Percentiles rank a stretch among this genome's conserved stretches.
These are phyloP conservation scores for Rutstroemia sp. DNA, from an alignment of 2,329 filamentous ascomycete species.

Conservation along the genomic window DNA sequence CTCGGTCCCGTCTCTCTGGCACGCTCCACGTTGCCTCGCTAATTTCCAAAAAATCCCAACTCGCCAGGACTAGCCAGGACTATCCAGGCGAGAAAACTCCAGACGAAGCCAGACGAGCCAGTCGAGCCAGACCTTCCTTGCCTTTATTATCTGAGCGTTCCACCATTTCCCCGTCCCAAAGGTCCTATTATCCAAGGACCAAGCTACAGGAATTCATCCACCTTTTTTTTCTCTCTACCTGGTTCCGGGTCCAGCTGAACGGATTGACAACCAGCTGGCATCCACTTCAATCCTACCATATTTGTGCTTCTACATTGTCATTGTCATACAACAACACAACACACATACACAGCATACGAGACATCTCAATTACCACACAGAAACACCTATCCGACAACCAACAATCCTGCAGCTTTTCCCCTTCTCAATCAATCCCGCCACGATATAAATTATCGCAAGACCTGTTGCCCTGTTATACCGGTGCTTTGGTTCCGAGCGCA, in stretches of 20 bases:
- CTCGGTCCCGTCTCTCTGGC: slow-evolving; percentile 6
- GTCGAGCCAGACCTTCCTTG: no score
- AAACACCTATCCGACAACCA: background rate
- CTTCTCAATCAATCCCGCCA: background rate
- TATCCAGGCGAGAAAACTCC: no score
- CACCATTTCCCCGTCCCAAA: no score
- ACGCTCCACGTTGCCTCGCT: slow-evolving; percentile 7
- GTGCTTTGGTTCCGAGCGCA: slow-evolving; percentile 9
- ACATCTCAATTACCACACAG: background rate
- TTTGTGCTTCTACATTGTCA: background rate
- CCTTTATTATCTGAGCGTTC: no score
- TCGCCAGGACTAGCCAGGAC: no score
- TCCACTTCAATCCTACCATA: background rate
- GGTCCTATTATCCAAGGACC: no score
- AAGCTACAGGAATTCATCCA: no score
- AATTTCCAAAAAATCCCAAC: slow-evolving; percentile 2
- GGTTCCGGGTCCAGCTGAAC: background rate
- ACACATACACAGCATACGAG: background rate
- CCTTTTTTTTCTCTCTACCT: background rate
- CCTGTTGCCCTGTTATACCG: background rate
- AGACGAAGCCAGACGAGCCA: no score
- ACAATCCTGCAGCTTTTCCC: background rate
- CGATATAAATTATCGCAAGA: slow-evolving; percentile 2
- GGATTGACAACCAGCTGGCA: background rate
- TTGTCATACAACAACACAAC: background rate